These are phyloP conservation scores for Sphagnum fallax DNA, from an alignment of 228 moss, liverwort and hornwort species.

Conservation along the genomic window DNA sequence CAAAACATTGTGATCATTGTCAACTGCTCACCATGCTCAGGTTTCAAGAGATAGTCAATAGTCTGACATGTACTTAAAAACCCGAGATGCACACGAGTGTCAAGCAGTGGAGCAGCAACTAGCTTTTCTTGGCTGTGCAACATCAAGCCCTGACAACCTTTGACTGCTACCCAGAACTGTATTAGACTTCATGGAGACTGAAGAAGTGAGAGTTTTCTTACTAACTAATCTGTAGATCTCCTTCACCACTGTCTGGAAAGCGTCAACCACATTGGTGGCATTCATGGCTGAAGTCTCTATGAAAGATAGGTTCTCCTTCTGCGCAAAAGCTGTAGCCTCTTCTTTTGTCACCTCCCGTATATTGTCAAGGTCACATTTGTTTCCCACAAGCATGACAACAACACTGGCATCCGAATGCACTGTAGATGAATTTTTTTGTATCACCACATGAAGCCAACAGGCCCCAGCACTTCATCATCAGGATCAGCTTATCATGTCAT, in stretches of 20 bases:
- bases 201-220: conserved; percentile 44
- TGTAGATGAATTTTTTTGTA: conserved; percentile 3
- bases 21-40: too few relatives aligned
- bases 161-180: conserved; percentile 61
- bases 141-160: conserved; percentile 49
- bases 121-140: conserved; percentile 26
- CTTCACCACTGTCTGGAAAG: conserved; percentile 54
- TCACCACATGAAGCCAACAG: too few relatives aligned
- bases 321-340: conserved; percentile 35
- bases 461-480: too few relatives aligned
- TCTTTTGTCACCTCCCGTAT: conserved; percentile 47
- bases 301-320: conserved; percentile 51
- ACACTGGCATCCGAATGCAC: conserved; percentile 61
- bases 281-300: conserved; percentile 66
- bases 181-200: conserved; percentile 51
- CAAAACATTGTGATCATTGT: too few relatives aligned
- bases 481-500: too few relatives aligned
- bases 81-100: background rate
- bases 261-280: conserved; percentile 43
- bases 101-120: conserved; percentile 40
- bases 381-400: conserved; percentile 59
- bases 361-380: conserved; percentile 50
- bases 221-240: conserved; percentile 59
- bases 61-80: too few relatives aligned
- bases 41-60: too few relatives aligned